Evolutionary conservation across 257 asterid species (phyloP).

Genomic region (Ilex asprella): DNA sequence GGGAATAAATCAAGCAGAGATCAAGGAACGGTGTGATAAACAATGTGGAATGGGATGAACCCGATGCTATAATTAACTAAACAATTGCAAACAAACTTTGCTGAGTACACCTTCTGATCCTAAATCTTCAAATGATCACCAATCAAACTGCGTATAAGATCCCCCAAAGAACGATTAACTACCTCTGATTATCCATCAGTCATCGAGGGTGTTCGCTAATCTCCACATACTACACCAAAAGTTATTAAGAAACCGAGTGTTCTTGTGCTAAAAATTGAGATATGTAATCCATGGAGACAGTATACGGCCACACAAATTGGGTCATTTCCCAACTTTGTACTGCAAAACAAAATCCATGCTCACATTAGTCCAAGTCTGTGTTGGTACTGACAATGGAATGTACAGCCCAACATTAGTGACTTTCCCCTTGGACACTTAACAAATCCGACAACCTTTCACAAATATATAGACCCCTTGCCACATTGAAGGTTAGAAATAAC

Average conservation of each 20-base stretch:
- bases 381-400: too few relatives aligned
- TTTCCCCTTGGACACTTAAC: too few relatives aligned
- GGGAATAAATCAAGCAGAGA: neutral
- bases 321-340: neutral
- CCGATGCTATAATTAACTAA: neutral
- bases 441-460: too few relatives aligned
- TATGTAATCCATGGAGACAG: neutral
- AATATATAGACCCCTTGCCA: too few relatives aligned
- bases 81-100: slow-evolving; percentile 10
- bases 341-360: slow-evolving; percentile 4
- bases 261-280: slow-evolving; percentile 4
- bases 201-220: too few relatives aligned
- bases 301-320: slow-evolving; percentile 3
- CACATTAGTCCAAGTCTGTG: too few relatives aligned
- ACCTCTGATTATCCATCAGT: too few relatives aligned
- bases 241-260: neutral
- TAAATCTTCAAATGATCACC: neutral
- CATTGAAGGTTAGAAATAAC: too few relatives aligned
- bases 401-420: too few relatives aligned
- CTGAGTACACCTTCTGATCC: slow-evolving; percentile 1
- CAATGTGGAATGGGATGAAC: slow-evolving; percentile 1
- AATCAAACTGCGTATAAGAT: neutral
- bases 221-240: too few relatives aligned
- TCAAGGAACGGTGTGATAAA: neutral
- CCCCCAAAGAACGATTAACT: neutral